Evolutionary conservation across 306 rosid genomes (phyloP).

Genomic region (Fragaria nilgerrensis): DNA sequence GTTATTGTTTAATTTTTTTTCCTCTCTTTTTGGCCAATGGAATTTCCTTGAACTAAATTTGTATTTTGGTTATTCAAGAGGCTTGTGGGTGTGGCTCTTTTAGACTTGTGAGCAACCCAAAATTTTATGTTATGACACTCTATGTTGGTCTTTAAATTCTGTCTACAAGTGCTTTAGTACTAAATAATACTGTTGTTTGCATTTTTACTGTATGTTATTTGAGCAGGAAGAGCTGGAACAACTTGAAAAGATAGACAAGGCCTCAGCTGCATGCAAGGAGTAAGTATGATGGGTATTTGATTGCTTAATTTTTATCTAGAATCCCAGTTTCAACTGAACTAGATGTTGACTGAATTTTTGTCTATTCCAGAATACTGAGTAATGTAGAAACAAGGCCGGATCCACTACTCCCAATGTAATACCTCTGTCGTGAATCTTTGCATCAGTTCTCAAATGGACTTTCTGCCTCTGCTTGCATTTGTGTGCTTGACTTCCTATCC

Average conservation of each 20-base stretch:
- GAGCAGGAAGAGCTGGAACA: constrained; percentile 85
- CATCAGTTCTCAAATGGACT: not conserved
- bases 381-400: constrained; percentile 80
- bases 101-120: not conserved
- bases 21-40: not conserved
- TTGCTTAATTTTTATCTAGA: constrained; percentile 18
- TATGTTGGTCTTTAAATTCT: not conserved
- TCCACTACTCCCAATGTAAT: constrained; percentile 81
- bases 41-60: not conserved
- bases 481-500: not conserved
- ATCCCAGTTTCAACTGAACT: not conserved
- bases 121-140: not conserved
- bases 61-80: constrained; percentile 8
- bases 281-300: constrained; percentile 36
- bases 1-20: not conserved
- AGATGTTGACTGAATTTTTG: constrained; percentile 16
- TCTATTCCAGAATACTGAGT: constrained; percentile 62
- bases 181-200: not conserved
- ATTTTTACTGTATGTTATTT: not conserved
- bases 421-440: constrained; percentile 11
- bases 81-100: not conserved
- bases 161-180: not conserved
- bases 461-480: not conserved
- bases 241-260: constrained; percentile 74
- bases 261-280: constrained; percentile 81